Conservation (phyloP, 1,139 yeast genomes). For the Debaryomyces psychrophilus region DNA sequence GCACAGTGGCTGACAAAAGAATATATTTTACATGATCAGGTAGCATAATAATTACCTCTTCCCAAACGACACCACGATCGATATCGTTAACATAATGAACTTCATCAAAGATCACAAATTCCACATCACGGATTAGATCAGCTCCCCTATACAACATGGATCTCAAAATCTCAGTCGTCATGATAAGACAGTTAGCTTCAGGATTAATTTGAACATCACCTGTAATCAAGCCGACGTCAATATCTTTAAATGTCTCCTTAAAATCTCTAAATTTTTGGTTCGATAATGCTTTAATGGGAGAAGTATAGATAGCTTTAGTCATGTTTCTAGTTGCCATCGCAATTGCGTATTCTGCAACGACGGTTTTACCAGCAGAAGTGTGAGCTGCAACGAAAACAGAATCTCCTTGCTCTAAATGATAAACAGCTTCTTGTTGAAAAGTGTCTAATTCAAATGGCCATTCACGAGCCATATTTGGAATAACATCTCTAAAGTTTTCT, state of each 20-base stretch:
- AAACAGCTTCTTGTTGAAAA: slow-evolving; percentile 95
- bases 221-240: slow-evolving; percentile 91
- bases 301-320: slow-evolving; percentile 90
- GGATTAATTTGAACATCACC: slow-evolving; percentile 99
- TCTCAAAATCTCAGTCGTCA: slow-evolving; percentile 96
- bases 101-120: slow-evolving; percentile 95
- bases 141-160: slow-evolving; percentile 97
- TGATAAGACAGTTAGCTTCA: slow-evolving; percentile 92
- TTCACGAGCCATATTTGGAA: slow-evolving; percentile 89
- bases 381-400: slow-evolving; percentile 99
- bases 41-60: slow-evolving; percentile 92
- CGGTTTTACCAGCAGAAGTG: slow-evolving; percentile 92
- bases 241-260: slow-evolving; percentile 74
- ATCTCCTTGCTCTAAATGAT: slow-evolving; percentile 94
- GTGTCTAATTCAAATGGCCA: slow-evolving; percentile 96
- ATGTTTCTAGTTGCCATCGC: slow-evolving; percentile 89
- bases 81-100: slow-evolving; percentile 97
- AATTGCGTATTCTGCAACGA: slow-evolving; percentile 91
- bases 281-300: slow-evolving; percentile 90
- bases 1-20: slow-evolving; percentile 91
- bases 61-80: slow-evolving; percentile 99
- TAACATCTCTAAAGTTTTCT: slow-evolving; percentile 81
- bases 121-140: slow-evolving; percentile 93
- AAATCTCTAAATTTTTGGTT: slow-evolving; percentile 95
- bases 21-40: slow-evolving; percentile 95